Base-by-base conservation (phyloP, 331 rosid genomes). In the Cydonia oblonga region DNA sequence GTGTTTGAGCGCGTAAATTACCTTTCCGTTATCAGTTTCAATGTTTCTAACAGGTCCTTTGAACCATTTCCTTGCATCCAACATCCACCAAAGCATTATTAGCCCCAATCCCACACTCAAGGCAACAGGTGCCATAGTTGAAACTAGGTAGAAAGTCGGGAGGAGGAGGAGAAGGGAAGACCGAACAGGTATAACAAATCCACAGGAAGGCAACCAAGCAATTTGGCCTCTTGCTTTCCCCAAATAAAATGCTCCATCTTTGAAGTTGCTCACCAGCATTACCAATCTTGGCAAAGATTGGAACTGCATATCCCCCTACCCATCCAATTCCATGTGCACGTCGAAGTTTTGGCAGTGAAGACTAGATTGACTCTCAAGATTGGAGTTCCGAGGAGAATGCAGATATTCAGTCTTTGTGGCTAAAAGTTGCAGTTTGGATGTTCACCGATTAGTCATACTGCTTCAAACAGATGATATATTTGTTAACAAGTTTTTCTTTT, bases 11-110 rank as follows among this genome's bases (percentile, higher is more conserved):
- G 29, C 23, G 24, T 23, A 12, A 40, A 40, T 11, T 40, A 40
- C 46, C 67, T 82, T 86, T 7, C 66, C 91, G 74, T 83, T 83
- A 69, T 74, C 87, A 56, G 5, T 49, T 44, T 85, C 89, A 81
- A 85, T 74, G 49, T 88, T 90, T 78, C 96, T 77, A 71, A 88
- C 96, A 61, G 96, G 97, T 25, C 97, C 96, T 68, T 75, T 88
- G 75, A 90, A 90, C 97, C 97, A 90, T 67, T 85, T 82, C 74
- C 96, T 90, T 54, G 97, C 96, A 76, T 90, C 97, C 73, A 90
- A 40, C 15, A 87, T 53, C 97, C 97, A 88, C 97, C 92, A 89
- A 63, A 87, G 75, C 96, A 89, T 81, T 69, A 89, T 75, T 25
- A 84, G 67, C 64, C 87, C 89, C 82, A 89, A 79, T 53, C 65